Base-by-base conservation (phyloP, 352 stramenopile species). In the Phytophthora hybrid region DNA sequence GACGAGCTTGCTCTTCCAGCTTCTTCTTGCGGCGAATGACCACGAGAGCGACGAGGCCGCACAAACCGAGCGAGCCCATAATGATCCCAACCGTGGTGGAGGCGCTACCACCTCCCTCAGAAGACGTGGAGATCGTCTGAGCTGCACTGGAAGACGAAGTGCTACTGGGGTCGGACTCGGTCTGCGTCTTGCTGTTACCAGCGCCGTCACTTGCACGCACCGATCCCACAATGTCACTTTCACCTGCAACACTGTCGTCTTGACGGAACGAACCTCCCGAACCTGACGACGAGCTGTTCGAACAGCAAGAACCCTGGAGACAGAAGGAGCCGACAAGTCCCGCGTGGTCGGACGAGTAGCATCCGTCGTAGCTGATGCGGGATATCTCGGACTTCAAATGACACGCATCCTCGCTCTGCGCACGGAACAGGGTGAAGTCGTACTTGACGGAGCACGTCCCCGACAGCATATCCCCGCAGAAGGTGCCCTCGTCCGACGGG, bases 271-370 rank as follows among this genome's bases (percentile, higher is more conserved):
- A 69, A 0, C 19, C 41, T 7, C 31, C 14, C 0, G 69, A 82
- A 14, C 46, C 44, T 29, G 70, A 78, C 23, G 69, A 76, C 19
- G 79, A 78, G 13, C 73, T 77, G 49, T 83, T 77, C 34, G 73
- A 73, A 62, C 88, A 93, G 68, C 88, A 94, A 23, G 73, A 75
- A 29, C 85, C 84, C 4, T 78, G 77, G 26, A 92, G 61, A 68
- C 87, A 94, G 68, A 86, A 94, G 18, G 56, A 79, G n/a, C 76
- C 76, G 18, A 92, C 21, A 11, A 93, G 63, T 16, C 75, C 84
- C 0, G 87, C 87, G 73, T 94, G 87, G 51, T 94, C 87, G 1
- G 87, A 94, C 21, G 87, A 82, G 63, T 94, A 94, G 76, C 87
- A 94, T 5, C 85, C 85, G 23, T 78, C 57, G 55, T 92, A 94